Conservation (phyloP, 2,329 filamentous ascomycete species). For the Trichoderma oligosporum region DNA sequence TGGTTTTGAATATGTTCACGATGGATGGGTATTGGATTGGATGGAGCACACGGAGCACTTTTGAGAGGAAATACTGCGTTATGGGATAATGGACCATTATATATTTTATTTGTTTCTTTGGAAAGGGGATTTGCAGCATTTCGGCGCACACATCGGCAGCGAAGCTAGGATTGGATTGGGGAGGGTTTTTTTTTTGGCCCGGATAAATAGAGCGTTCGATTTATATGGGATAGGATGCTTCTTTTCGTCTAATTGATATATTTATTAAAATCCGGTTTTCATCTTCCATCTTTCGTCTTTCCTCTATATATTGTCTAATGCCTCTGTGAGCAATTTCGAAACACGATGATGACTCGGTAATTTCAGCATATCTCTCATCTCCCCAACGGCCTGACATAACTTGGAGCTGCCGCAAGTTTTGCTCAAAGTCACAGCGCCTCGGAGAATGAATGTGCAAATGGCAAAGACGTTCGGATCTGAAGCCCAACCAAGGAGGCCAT, state of each 20-base stretch:
- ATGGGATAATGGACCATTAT: neutral
- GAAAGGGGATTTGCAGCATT: neutral
- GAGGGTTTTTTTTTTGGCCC: neutral
- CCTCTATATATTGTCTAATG: neutral
- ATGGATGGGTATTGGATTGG: no score
- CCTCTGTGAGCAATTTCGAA: conserved; percentile 30
- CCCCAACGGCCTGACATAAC: conserved; percentile 20
- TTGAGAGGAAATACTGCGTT: neutral
- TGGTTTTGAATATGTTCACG: neutral
- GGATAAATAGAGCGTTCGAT: neutral
- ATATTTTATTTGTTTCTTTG: neutral
- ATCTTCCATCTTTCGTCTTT: neutral
- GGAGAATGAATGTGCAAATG: conserved; percentile 49
- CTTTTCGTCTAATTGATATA: neutral
- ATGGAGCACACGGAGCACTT: neutral
- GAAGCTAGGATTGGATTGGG: neutral
- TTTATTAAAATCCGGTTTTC: neutral
- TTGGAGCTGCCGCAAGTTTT: conserved; percentile 11
- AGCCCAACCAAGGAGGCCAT: conserved; percentile 70
- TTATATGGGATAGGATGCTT: neutral
- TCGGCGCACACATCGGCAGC: neutral
- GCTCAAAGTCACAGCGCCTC: conserved; percentile 36
- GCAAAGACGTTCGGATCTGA: conserved; percentile 65
- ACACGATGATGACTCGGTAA: conserved; percentile 20
- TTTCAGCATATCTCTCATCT: conserved; percentile 10